phyloP scores from a whole-genome alignment of 1,139 yeast genomes.

The Hemisphaericaspora xylanilytica region DNA sequence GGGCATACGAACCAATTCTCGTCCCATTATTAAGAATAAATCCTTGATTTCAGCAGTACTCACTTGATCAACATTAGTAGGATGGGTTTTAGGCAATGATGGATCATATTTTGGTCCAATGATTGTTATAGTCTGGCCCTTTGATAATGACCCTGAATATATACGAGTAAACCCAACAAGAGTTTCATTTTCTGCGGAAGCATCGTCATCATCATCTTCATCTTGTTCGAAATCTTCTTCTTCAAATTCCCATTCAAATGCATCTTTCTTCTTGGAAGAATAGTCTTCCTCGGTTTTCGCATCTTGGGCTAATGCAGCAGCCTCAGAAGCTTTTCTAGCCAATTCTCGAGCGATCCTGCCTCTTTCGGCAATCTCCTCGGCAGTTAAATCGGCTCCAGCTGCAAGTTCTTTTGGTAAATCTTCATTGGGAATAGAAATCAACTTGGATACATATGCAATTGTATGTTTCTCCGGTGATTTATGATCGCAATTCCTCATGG shows the following conservation, averaged over 20 bases:
- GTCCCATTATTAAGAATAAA: constrained; percentile 85
- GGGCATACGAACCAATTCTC: constrained; percentile 74
- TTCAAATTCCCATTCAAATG: constrained; percentile 50
- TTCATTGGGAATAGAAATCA: constrained; percentile 76
- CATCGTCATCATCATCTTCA: constrained; percentile 37
- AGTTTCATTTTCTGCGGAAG: constrained; percentile 58
- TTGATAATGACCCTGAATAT: constrained; percentile 75
- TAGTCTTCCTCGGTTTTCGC: constrained; percentile 27
- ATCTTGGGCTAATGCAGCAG: constrained; percentile 35
- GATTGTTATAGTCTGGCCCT: constrained; percentile 72
- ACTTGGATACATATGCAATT: constrained; percentile 85
- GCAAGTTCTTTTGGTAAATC: constrained; percentile 66
- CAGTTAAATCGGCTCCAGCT: constrained; percentile 30
- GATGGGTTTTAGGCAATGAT: constrained; percentile 50
- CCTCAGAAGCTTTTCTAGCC: constrained; percentile 68
- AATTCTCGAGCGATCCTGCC: constrained; percentile 67
- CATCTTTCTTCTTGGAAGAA: constrained; percentile 29
- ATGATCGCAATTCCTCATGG: constrained; percentile 62
- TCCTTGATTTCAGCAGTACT: constrained; percentile 54
- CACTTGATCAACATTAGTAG: constrained; percentile 42
- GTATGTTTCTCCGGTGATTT: constrained; percentile 54
- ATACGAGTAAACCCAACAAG: constrained; percentile 86
- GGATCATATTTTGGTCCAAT: constrained; percentile 90
- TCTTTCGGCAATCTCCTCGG: constrained; percentile 65
- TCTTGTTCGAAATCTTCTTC: constrained; percentile 34